Conservation (phyloP, 306 rosid genomes). For the Glycine tomentella region DNA sequence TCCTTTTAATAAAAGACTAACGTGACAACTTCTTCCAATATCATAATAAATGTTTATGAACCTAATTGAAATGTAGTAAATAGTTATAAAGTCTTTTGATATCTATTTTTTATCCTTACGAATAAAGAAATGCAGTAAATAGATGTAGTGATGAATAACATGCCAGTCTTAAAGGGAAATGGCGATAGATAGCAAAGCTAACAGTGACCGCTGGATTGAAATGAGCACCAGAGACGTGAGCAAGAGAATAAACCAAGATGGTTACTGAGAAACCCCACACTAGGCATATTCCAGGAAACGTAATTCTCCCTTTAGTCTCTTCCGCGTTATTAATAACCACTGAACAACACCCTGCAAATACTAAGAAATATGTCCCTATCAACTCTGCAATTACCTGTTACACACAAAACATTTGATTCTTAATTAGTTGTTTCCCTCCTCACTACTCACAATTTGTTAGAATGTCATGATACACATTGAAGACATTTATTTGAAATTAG, state of each 20-base stretch:
- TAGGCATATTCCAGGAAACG: slow-evolving; percentile 66
- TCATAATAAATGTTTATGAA: not conserved
- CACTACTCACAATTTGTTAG: too few species aligned
- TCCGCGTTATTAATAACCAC: slow-evolving; percentile 55
- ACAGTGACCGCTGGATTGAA: slow-evolving; percentile 68
- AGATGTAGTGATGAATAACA: not conserved
- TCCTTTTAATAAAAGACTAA: too few species aligned
- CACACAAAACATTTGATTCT: too few species aligned
- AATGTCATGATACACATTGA: too few species aligned
- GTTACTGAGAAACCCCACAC: slow-evolving; percentile 62
- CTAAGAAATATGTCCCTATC: slow-evolving; percentile 66
- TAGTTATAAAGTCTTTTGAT: too few species aligned
- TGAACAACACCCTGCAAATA: slow-evolving; percentile 69
- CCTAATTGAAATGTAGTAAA: not conserved
- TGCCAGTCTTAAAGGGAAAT: slow-evolving; percentile 59
- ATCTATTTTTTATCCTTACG: too few species aligned
- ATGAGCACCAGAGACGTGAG: slow-evolving; percentile 78
- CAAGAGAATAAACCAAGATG: slow-evolving; percentile 65
- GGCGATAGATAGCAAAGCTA: slow-evolving; percentile 60
- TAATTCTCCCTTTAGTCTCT: slow-evolving; percentile 55
- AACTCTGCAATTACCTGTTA: slow-evolving; percentile 69
- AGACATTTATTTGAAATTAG: too few species aligned
- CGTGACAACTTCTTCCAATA: too few species aligned
- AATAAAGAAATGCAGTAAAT: too few species aligned
- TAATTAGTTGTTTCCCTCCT: too few species aligned